Evolutionary conservation across 805 yeast genomes (phyloP), one percentile per base, ranked within the genome.

Genomic region (Zygosaccharomyces pseudorouxii): DNA sequence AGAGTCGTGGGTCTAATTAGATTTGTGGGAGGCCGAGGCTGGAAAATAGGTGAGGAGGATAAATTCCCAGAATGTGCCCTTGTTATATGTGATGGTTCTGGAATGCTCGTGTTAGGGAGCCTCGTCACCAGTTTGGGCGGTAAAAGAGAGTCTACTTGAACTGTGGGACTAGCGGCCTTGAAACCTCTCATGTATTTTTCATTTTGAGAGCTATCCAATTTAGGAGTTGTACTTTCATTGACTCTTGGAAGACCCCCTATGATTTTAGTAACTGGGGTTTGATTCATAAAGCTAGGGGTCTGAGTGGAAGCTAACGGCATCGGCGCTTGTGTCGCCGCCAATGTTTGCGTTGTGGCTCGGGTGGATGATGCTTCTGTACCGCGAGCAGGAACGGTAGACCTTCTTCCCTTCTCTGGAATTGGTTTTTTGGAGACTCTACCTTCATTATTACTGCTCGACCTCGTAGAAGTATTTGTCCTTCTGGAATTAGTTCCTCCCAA

Each of bases 1-100:
- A 64, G 45, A 39, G 60, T 51, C 3, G 60, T 57, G 6, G 68
- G 65, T 11, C 53, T 50, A 9, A 55, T 47, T 12, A 49, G 39
- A 12, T 54, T 33, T 33, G 37, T 27, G 20, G 46, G 12, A 31
- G 46, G 42, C 23, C 46, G 46, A 12, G 46, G 39, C 29, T 38
- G 41, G 28, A 38, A 39, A 28, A 49, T 25, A 38, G 55, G 56
- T 14, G 59, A 51, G 12, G 55, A 57, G 12, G 46, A 31, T 12
- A 55, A 18, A 39, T 45, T 47, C 6, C 50, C 53, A 22, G 59
- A 51, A 8, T 47, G 46, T 10, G 38, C 39, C 31, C 52, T 55
- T 44, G 41, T 38, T 16, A 59, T 29, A 5, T 33, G 41, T 19
- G 58, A 52, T 18, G 58, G 55, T 42, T 46, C 55, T 16, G 52